These are phyloP conservation scores for Aspergillus baeticus DNA, from an alignment of 495 filamentous ascomycete genomes.

Conservation along the genomic window DNA sequence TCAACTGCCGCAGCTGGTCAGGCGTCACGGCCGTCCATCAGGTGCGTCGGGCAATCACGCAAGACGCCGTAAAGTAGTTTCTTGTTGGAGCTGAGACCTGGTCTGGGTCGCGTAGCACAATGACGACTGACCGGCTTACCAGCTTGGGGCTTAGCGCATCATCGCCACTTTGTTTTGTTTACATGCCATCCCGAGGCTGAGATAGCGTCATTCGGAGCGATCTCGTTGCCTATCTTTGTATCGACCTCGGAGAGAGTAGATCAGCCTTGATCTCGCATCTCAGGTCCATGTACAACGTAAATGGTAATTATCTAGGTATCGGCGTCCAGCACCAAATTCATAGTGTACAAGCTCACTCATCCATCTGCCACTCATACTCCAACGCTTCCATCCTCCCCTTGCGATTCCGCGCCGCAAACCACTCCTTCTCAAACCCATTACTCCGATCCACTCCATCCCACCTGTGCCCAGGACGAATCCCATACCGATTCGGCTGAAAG, in stretches of 20 bases:
- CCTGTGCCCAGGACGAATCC: slow-evolving; percentile 83
- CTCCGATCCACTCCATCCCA: slow-evolving; percentile 98
- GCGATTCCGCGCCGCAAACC: slow-evolving; percentile 83
- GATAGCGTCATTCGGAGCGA: no score
- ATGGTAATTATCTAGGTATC: neutral
- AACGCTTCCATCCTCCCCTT: slow-evolving; percentile 69
- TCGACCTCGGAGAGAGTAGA: no score
- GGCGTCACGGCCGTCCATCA: neutral
- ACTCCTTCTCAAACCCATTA: slow-evolving; percentile 93
- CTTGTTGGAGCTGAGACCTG: neutral
- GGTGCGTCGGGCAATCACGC: neutral
- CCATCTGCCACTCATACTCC: slow-evolving; percentile 95
- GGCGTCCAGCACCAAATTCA: slow-evolving; percentile 25
- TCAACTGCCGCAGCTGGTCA: neutral
- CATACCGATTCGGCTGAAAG: slow-evolving; percentile 88
- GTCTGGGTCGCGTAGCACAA: neutral
- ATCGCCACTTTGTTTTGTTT: neutral
- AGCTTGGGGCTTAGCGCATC: neutral
- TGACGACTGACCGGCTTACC: neutral
- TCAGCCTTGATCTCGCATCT: no score
- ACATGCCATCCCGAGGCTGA: neutral
- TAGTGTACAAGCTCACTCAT: slow-evolving; percentile 54
- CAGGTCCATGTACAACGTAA: no score
- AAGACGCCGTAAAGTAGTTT: neutral
- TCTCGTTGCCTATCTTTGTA: no score